Base-by-base conservation (phyloP, 1,284 basidiomycete genomes). In the Cryptococcus sp. region DNA sequence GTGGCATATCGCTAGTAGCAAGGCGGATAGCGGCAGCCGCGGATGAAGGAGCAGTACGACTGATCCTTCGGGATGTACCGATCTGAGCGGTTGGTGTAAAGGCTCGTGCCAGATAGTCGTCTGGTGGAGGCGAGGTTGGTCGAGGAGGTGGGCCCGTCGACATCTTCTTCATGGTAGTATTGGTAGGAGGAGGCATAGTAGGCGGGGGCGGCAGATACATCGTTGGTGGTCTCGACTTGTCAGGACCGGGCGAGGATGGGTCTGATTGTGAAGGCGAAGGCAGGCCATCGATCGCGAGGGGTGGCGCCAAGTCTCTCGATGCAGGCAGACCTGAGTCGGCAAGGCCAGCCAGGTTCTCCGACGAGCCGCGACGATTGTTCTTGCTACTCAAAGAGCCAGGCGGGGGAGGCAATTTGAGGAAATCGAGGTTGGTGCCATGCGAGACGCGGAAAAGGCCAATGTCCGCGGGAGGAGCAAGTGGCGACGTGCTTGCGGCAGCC, bases 141-240 rank as follows among this genome's bases (percentile, higher is more conserved):
- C 91, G 83, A 20, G 88, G 88, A 4, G 92, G 91, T 8, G 87
- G 86, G 30, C 69, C 71, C 25, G 70, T 73, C 3, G 73, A 73
- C 70, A 74, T 74, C 60, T 73, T 77, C 66, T 75, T 78, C 63
- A 66, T 49, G 6, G 69, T 64, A 0, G 66, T 57, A 6, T 76
- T 82, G 0, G 86, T 81, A 11, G 91, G 90, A 8, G 92, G 92
- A 0, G 89, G 91, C 62, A 83, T 82, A 59, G 85, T 84, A 10
- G 90, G 90, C 0, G 91, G 91, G 7, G 91, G 91, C 1, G 91
- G 91, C 6, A 93, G 80, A 57, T 85, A 81, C 87, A 93, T 91
- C 73, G 85, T 89, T 0, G 91, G 91, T 16, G 91, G 90, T 54
- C 85, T 85, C 15, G 88, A 84, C 77, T 86, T 89, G 77, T 93